Evolutionary conservation across 495 filamentous ascomycete genomes (phyloP).

Genomic region (Penicillium argentinense): DNA sequence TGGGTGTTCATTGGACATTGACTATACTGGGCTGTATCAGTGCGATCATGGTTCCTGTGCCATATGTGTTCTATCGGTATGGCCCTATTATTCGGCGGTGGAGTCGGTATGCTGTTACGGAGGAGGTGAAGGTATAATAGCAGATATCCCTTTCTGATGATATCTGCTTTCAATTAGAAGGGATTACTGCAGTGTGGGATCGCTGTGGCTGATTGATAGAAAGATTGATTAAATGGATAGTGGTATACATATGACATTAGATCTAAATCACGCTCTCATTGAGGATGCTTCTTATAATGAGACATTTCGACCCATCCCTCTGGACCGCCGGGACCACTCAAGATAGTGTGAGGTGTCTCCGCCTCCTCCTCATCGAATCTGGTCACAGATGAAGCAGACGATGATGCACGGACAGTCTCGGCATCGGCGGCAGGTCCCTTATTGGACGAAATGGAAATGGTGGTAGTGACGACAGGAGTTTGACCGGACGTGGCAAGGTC

Average conservation of each 20-base stretch:
- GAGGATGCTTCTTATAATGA: slow-evolving; percentile 11
- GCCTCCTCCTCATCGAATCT: slow-evolving; percentile 9
- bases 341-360: slow-evolving; percentile 12
- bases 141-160: no score
- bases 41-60: slow-evolving; percentile 50
- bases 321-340: slow-evolving; percentile 8
- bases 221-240: no score
- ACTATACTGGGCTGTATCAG: slow-evolving; percentile 55
- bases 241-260: no score
- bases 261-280: no score
- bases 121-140: slow-evolving; percentile 12
- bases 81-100: slow-evolving; percentile 45
- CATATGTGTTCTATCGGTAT: slow-evolving; percentile 54
- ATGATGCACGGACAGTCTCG: slow-evolving; percentile 2
- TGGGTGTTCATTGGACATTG: slow-evolving; percentile 57
- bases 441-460: slow-evolving; percentile 14
- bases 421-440: slow-evolving; percentile 2
- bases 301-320: slow-evolving; percentile 21
- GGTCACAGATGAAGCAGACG: slow-evolving; percentile 6
- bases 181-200: no score
- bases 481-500: not conserved
- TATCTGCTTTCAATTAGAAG: not conserved
- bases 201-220: no score
- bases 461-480: slow-evolving; percentile 13
- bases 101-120: slow-evolving; percentile 44